Base-by-base conservation (phyloP, 2,329 filamentous ascomycete species). In the Torrubiella hemipterigena region DNA sequence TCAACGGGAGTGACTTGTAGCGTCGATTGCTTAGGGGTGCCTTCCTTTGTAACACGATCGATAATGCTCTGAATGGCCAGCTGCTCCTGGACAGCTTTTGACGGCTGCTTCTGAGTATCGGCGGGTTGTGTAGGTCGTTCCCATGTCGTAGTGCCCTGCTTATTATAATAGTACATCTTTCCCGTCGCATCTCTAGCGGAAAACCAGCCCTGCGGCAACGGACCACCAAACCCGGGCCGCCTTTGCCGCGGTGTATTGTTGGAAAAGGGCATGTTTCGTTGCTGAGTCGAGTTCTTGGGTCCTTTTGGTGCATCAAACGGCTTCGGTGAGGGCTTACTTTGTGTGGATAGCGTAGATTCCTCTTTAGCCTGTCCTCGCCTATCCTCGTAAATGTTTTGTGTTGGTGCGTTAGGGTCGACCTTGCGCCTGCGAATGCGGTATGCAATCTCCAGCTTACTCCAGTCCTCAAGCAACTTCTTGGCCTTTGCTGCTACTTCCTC, bases 341-440 rank as follows among this genome's bases (percentile, higher is more conserved):
- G 53, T 21, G 50, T 47, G 34, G 52, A 42, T 30, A 55, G 57
- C 7, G 43, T 36, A 14, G 44, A 37, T 30, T 63, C 61, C 24
- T 65, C 61, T 22, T 59, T 58, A 23, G 55, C 54, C 36, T 58
- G 49, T 27, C 49, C 52, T 34, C 81, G 77, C 33, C 81, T 80
- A 45, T 73, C 66, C 41, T 76, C 73, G 16, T 70, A 73, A 17
- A 70, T 65, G 42, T 73, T 73, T 18, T 69, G 61, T 27, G 64
- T 45, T 13, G 60, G 59, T 29, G 65, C 71, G 40, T 75, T 77
- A 17, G 79, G 77, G 49, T 89, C 85, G 35, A 81, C 61, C 60
- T 93, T 93, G 60, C 91, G 83, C 35, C 89, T 75, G 22, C 85
- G 85, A 48, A 98, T 98, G 37, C 91, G 78, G 55, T 96, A 98